Percentiles rank a stretch among this genome's conserved stretches.
Evolutionary conservation across 2,329 filamentous ascomycete species (phyloP).

Genomic region (Clonostachys chloroleuca): DNA sequence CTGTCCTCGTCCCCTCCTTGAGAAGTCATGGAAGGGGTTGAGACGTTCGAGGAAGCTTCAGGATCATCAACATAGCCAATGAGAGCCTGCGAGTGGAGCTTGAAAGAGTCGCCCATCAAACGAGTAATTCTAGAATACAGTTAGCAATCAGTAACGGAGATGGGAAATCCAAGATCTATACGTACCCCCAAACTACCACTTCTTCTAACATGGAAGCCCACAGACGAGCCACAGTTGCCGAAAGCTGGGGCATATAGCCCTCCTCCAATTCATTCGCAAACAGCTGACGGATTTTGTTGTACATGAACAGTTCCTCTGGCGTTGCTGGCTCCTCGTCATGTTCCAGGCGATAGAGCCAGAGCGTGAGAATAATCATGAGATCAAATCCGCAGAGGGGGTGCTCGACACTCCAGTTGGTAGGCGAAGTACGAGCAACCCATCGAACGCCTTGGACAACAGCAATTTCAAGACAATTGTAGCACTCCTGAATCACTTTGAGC

Average conservation of each 20-base stretch:
- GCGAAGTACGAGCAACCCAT: slow-evolving; percentile 96
- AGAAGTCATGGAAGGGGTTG: slow-evolving; percentile 68
- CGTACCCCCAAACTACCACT: slow-evolving; percentile 98
- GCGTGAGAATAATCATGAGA: slow-evolving; percentile 93
- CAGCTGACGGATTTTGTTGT: slow-evolving; percentile 84
- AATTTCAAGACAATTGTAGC: slow-evolving; percentile 96
- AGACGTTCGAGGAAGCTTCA: slow-evolving; percentile 64
- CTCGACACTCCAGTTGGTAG: slow-evolving; percentile 98
- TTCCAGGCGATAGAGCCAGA: slow-evolving; percentile 99
- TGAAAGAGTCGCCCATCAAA: slow-evolving; percentile 97
- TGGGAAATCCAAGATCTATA: slow-evolving; percentile 17
- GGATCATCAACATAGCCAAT: slow-evolving; percentile 89
- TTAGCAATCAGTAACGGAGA: slow-evolving; percentile 8
- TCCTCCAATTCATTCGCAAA: slow-evolving; percentile 90
- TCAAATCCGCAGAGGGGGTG: slow-evolving; percentile 95
- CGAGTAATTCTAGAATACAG: slow-evolving; percentile 68
- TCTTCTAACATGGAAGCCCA: slow-evolving; percentile 99
- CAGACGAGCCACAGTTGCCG: slow-evolving; percentile 89
- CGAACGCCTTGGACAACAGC: slow-evolving; percentile 91
- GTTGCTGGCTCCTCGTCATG: slow-evolving; percentile 92
- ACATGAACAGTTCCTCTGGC: slow-evolving; percentile 82
- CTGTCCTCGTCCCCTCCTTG: slow-evolving; percentile 68
- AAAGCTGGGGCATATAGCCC: slow-evolving; percentile 76
- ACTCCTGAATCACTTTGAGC: slow-evolving; percentile 97
- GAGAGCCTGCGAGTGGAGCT: slow-evolving; percentile 90